Base-by-base conservation (phyloP, 257 asterid genomes). In the Solanum infundibuliforme region DNA sequence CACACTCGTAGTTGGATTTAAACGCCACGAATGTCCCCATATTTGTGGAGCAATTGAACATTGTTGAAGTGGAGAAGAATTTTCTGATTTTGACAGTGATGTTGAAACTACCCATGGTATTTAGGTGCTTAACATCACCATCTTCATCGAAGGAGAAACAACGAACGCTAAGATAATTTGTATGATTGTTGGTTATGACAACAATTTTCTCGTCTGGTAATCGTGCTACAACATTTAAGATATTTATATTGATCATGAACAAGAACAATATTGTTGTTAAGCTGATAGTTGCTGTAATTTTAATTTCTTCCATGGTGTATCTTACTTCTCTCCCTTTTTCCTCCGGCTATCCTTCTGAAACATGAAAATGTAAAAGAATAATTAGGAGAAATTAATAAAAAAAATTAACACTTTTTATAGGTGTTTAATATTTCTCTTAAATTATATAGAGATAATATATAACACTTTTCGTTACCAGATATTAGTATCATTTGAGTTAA, bases 31-130 rank as follows among this genome's bases (percentile, higher is more conserved):
- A 93, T 1, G 94, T 95, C 72, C 98, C 97, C 94, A 95, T 93
- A 34, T 95, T 95, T 87, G 98, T 95, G 60, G 97, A 93, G 91
- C 98, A 95, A 88, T 95, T 95, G 92, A 89, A 95, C 98, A 94
- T 93, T 16, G 66, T 43, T 7, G 85, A 79, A 43, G 66, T 25
- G 74, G 98, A 93, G 89, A 87, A 94, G 12, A 93, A 8, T 0
- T 16, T 12, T 2, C 91, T 84, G 58, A 68, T 88, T 5, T 1
- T 84, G 82, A 93, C 91, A 2, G 18, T 87, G 89, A 94, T 90
- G 86, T 75, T 71, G 52, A 43, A 43, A 43, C 69, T 89, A 1
- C 87, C 89, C 91, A 92, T 87, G 2, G 95, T 83, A 5, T 83
- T 76, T 31, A 95, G 86, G 91, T 94, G 98, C 20, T 12, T 39